Conservation (phyloP, 208 protist species). For the Naegleria gruberi region DNA sequence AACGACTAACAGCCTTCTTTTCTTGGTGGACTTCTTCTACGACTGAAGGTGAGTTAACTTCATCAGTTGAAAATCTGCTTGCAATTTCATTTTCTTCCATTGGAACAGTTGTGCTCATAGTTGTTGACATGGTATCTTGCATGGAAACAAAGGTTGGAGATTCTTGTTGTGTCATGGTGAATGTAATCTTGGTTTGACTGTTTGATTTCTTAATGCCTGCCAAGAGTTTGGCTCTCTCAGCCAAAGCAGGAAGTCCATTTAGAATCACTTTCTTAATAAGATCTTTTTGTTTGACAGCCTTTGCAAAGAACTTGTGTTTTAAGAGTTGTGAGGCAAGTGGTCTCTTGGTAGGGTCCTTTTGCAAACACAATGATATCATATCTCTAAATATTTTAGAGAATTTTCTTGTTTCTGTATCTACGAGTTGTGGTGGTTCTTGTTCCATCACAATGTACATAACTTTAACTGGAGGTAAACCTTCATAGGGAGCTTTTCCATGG, state of each 20-base stretch:
- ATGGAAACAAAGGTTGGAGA: background rate
- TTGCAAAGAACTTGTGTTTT: conserved; percentile 27
- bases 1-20: background rate
- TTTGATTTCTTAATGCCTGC: background rate
- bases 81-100: too few relatives aligned
- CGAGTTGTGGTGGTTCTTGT: conserved; percentile 44
- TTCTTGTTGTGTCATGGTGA: background rate
- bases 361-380: conserved; percentile 51
- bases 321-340: conserved; percentile 48
- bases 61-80: too few relatives aligned
- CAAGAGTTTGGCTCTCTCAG: background rate
- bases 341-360: conserved; percentile 51
- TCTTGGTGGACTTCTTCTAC: background rate
- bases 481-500: conserved; percentile 47
- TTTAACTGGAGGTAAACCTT: conserved; percentile 57
- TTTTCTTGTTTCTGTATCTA: conserved; percentile 33
- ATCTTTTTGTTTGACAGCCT: background rate
- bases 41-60: too few relatives aligned
- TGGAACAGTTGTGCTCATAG: background rate
- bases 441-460: conserved; percentile 47
- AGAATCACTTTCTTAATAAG: background rate
- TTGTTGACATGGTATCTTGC: background rate
- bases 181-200: background rate
- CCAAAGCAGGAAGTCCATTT: background rate
- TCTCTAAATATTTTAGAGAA: conserved; percentile 43